Evolutionary conservation across 2,329 filamentous ascomycete genomes (phyloP).

Genomic region (Reticulascus tulasneorum): DNA sequence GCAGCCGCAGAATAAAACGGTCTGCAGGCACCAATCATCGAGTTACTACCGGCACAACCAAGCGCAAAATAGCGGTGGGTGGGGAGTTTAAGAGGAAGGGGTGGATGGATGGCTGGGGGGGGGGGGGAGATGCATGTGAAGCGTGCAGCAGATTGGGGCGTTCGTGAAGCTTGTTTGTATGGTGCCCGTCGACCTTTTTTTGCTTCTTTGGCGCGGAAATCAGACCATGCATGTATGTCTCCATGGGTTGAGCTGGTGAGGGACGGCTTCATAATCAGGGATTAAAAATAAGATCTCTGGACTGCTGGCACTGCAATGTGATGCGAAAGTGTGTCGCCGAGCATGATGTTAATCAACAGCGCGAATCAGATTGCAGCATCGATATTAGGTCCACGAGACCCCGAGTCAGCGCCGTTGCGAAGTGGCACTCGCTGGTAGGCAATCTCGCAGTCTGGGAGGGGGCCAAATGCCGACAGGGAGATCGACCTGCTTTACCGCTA

Average conservation of each 20-base stretch:
- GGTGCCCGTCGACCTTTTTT: too few relatives aligned
- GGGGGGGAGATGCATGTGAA: constrained; percentile 1
- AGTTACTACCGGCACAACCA: too few relatives aligned
- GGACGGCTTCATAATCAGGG: too few relatives aligned
- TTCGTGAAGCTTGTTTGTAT: constrained; percentile 14
- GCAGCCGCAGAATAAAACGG: constrained; percentile 11
- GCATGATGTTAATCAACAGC: too few relatives aligned
- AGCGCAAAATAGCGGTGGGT: too few relatives aligned
- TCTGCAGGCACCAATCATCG: constrained; percentile 11
- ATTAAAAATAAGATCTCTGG: too few relatives aligned
- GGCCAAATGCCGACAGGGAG: constrained; percentile 16
- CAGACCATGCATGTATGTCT: too few relatives aligned
- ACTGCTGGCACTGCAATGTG: too few relatives aligned
- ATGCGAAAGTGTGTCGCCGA: too few relatives aligned
- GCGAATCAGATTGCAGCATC: constrained; percentile 7
- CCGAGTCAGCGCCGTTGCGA: constrained; percentile 9
- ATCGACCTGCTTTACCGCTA: constrained; percentile 20
- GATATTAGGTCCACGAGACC: constrained; percentile 10
- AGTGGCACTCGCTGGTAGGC: constrained; percentile 8
- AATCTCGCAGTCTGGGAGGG: constrained; percentile 14
- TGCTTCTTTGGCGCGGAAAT: too few relatives aligned
- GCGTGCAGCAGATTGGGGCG: constrained; percentile 7
- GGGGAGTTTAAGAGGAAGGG: neutral
- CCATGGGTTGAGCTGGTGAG: too few relatives aligned
- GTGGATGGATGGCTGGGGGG: neutral